phyloP scores from a whole-genome alignment of 1,284 basidiomycete species.

The Puccinia polysora region DNA sequence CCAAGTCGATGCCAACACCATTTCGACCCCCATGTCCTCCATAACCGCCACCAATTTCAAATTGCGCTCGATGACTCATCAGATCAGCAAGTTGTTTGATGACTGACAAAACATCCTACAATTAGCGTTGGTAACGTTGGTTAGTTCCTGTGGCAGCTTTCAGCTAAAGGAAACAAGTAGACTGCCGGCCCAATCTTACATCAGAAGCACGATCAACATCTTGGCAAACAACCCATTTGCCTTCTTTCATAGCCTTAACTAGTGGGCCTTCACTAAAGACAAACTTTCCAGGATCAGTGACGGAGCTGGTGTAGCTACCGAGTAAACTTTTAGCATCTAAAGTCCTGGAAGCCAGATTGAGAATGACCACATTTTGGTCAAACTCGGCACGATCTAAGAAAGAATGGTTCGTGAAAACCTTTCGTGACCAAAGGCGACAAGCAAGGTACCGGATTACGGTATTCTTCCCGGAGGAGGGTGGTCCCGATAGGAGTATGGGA shows the following conservation, averaged over 20 bases:
- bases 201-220: constrained; percentile 83
- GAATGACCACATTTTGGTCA: constrained; percentile 61
- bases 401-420: constrained; percentile 56
- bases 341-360: constrained; percentile 88
- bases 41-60: constrained; percentile 38
- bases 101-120: constrained; percentile 38
- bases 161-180: background rate
- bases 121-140: background rate
- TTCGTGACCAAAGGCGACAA: constrained; percentile 56
- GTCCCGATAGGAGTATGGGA: constrained; percentile 78
- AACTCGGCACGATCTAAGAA: constrained; percentile 42
- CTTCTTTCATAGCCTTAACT: constrained; percentile 80
- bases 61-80: constrained; percentile 38
- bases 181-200: constrained; percentile 57
- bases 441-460: constrained; percentile 75
- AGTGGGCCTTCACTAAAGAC: constrained; percentile 95
- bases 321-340: constrained; percentile 89
- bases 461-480: constrained; percentile 85
- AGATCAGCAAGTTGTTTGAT: constrained; percentile 42
- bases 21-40: constrained; percentile 62
- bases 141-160: background rate
- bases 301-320: constrained; percentile 87
- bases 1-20: constrained; percentile 60
- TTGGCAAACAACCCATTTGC: constrained; percentile 89
- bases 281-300: constrained; percentile 78